A percentile compares a stretch with the other conserved stretches of the same genome.
Evolutionary conservation across 495 filamentous ascomycete species (phyloP).

Genomic region (Hypoxylon fuscum): DNA sequence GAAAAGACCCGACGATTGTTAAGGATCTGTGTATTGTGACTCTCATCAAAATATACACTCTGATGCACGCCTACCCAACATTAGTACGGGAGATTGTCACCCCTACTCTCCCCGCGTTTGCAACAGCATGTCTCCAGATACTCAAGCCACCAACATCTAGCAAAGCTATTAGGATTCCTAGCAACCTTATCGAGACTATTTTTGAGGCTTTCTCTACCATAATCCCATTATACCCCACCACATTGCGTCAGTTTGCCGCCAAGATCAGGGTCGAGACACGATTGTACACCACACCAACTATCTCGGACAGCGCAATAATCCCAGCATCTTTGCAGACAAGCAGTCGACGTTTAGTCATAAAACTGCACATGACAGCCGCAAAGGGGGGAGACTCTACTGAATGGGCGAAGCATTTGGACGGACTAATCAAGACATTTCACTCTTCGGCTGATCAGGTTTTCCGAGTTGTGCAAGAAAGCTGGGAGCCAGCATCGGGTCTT

Average conservation of each 20-base stretch:
- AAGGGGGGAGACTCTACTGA: slow-evolving; percentile 77
- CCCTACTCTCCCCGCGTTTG: slow-evolving; percentile 77
- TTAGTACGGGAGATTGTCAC: slow-evolving; percentile 89
- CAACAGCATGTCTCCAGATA: slow-evolving; percentile 75
- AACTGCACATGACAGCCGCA: slow-evolving; percentile 76
- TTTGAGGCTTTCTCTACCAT: slow-evolving; percentile 67
- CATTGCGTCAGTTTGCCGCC: slow-evolving; percentile 75
- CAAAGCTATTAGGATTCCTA: slow-evolving; percentile 48
- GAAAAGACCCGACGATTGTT: slow-evolving; percentile 74
- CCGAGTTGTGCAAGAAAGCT: slow-evolving; percentile 78
- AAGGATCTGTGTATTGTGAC: slow-evolving; percentile 79
- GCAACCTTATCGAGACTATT: slow-evolving; percentile 67
- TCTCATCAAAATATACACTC: slow-evolving; percentile 80
- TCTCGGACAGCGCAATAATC: slow-evolving; percentile 53
- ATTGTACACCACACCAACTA: slow-evolving; percentile 65
- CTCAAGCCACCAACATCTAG: slow-evolving; percentile 59
- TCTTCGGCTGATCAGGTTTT: slow-evolving; percentile 77
- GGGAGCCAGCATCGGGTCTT: slow-evolving; percentile 69
- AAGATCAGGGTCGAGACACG: slow-evolving; percentile 70
- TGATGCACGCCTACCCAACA: slow-evolving; percentile 81
- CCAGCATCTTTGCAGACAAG: slow-evolving; percentile 59
- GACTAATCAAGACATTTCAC: slow-evolving; percentile 68
- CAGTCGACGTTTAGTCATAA: slow-evolving; percentile 68
- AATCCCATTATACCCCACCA: slow-evolving; percentile 78
- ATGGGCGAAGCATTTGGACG: slow-evolving; percentile 72